Percentiles rank a stretch among this genome's conserved stretches.
phyloP scores from a whole-genome alignment of 1,139 yeast genomes.

The Scheffersomyces insectosa region DNA sequence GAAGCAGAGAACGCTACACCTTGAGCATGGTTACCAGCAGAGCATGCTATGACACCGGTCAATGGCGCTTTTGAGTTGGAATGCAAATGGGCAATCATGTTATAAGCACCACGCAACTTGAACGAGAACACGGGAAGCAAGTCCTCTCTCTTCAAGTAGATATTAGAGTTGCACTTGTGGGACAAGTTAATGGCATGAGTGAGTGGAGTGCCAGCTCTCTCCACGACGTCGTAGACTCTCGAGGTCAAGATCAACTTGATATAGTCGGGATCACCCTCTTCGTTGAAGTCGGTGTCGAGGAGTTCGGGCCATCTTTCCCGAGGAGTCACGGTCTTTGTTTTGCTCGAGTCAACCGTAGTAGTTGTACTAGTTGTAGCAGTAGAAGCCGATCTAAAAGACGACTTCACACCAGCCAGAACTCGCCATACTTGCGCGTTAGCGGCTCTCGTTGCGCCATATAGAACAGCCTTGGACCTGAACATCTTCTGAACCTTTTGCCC shows the following conservation, averaged over 20 bases:
- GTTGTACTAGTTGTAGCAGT: no score
- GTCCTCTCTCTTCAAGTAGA: conserved; percentile 86
- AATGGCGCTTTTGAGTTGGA: conserved; percentile 56
- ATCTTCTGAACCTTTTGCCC: no score
- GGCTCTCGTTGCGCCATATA: no score
- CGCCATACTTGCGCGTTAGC: no score
- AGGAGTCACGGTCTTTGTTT: background rate
- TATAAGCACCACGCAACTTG: conserved; percentile 96
- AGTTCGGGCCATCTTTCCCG: conserved; percentile 47
- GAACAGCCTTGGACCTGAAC: no score
- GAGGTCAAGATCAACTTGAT: conserved; percentile 87
- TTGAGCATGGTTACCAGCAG: conserved; percentile 99
- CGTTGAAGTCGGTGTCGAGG: conserved; percentile 48
- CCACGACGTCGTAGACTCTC: conserved; percentile 89
- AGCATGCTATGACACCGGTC: conserved; percentile 94
- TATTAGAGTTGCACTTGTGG: conserved; percentile 68
- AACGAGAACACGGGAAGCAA: conserved; percentile 92
- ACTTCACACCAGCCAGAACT: no score
- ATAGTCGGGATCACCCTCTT: conserved; percentile 85
- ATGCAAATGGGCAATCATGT: conserved; percentile 88
- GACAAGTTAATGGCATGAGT: conserved; percentile 76
- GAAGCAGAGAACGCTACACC: conserved; percentile 95
- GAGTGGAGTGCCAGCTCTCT: conserved; percentile 76
- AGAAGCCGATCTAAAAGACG: no score
- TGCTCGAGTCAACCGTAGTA: no score